These are phyloP conservation scores for Aspergillus sp. DNA, from an alignment of 2,329 filamentous ascomycete genomes.

Conservation along the genomic window DNA sequence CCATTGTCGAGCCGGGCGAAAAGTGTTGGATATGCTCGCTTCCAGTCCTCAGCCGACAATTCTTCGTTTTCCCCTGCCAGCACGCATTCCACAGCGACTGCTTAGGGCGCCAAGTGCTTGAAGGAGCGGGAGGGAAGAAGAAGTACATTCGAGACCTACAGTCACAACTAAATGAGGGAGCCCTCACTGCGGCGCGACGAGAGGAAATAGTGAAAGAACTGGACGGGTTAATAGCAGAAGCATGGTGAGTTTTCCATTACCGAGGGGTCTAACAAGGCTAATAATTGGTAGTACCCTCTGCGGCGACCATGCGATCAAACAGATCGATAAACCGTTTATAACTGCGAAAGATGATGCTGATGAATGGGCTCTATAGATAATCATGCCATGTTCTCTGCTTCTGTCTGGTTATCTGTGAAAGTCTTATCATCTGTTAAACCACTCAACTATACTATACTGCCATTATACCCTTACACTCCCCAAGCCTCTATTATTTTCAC, in stretches of 20 bases:
- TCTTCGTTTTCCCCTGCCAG: conserved; percentile 98
- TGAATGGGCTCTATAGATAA: conserved; percentile 73
- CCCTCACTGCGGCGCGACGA: conserved; percentile 68
- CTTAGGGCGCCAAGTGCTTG: conserved; percentile 79
- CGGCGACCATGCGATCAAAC: conserved; percentile 90
- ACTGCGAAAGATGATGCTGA: conserved; percentile 68
- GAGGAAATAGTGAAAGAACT: conserved; percentile 85
- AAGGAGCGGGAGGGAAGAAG: conserved; percentile 74
- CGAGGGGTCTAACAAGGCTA: conserved; percentile 17
- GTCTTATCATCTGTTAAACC: neutral
- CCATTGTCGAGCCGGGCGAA: conserved; percentile 94
- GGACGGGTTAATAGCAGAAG: conserved; percentile 85
- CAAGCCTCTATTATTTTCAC: too few species aligned
- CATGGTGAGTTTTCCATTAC: conserved; percentile 64
- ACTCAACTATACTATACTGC: neutral
- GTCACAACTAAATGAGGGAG: conserved; percentile 74
- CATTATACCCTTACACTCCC: too few species aligned
- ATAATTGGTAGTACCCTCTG: conserved; percentile 71
- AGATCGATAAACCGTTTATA: conserved; percentile 91
- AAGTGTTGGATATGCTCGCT: conserved; percentile 86
- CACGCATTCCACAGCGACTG: conserved; percentile 98
- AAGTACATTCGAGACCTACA: conserved; percentile 84
- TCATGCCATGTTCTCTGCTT: too few species aligned
- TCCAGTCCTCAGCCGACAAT: conserved; percentile 83
- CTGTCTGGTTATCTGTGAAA: too few species aligned